phyloP scores from a whole-genome alignment of 257 asterid genomes.

The Petunia secreta region DNA sequence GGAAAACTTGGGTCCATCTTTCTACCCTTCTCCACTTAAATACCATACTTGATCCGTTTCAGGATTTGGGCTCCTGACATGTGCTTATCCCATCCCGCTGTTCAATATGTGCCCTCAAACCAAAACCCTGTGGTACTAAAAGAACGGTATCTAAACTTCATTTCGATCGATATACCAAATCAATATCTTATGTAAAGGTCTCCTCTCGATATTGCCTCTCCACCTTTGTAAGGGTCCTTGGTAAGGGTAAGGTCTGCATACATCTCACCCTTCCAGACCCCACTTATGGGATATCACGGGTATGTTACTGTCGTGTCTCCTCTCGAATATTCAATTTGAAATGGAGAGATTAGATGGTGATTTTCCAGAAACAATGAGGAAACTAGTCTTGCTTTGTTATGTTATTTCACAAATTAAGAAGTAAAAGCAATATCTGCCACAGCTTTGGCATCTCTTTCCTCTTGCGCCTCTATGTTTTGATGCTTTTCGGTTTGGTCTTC shows the following conservation, averaged over 20 bases:
- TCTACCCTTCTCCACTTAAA: not conserved
- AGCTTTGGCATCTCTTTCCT: conserved; percentile 11
- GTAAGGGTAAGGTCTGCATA: too few species aligned
- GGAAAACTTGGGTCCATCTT: not conserved
- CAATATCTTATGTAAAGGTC: not conserved
- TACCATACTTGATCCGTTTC: not conserved
- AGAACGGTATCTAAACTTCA: not conserved
- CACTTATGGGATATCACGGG: too few species aligned
- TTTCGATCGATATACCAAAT: not conserved
- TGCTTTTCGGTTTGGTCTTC: not conserved
- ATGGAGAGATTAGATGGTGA: not conserved
- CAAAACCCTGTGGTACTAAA: not conserved
- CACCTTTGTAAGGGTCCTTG: too few species aligned
- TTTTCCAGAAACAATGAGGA: conserved; percentile 4
- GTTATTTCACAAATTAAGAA: not conserved
- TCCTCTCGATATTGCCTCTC: not conserved
- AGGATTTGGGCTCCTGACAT: not conserved
- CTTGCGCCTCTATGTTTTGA: conserved; percentile 11
- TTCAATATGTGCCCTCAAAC: not conserved
- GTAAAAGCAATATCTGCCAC: not conserved
- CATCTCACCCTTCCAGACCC: too few species aligned
- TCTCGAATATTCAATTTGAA: not conserved
- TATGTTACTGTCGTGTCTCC: too few species aligned
- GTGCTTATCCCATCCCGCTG: not conserved
- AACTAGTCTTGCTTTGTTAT: conserved; percentile 8